Base-by-base conservation (phyloP, 2,329 filamentous ascomycete species). In the Sodiomyces alkalinus region DNA sequence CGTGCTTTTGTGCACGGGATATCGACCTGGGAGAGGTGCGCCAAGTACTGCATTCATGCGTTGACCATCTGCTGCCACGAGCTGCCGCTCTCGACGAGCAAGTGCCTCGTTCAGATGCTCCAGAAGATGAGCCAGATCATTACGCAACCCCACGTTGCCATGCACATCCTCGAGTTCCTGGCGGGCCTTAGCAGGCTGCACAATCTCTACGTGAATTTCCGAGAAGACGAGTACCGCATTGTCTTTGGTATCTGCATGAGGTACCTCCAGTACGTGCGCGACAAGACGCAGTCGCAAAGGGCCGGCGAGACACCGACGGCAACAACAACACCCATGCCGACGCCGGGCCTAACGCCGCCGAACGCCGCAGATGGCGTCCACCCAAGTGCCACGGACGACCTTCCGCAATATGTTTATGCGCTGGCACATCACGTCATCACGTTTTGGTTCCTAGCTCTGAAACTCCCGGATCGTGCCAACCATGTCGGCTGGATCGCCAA, bases 101-200 rank as follows among this genome's bases (percentile, higher is more conserved):
- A 87, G 47, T 78, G 75, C 13, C 63, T 96, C 34, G 80, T 87
- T 25, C 79, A 74, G 25, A 82, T 96, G 39, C 63, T 98, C 31
- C 80, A 86, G 43, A 87, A 83, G 47, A 92, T 98, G 81, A 79
- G 86, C 1, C 82, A 86, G 41, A 92, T 94, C 44, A 92, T 98
- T 44, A 96, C 90, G 1, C 86, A 93, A 43, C 76, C 83, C 6
- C 74, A 86, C 32, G 79, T 94, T 19, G 85, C 87, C 7, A 79
- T 94, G 35, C 90, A 98, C 46, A 92, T 98, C 35, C 62, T 98
- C 27, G 90, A 98, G 46, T 96, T 98, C 44, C 60, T 98, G n/a
- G 80, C 82, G 7, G 78, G 83, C 27, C 65, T 98, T 17, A 85
- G 86, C 29, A 76, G 87, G 19, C 60, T 94, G 33, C 82, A 81